Evolutionary conservation across 768 basidiomycete species (phyloP), one percentile per base, ranked within the genome.

Genomic region (Austroboletus eburneus): DNA sequence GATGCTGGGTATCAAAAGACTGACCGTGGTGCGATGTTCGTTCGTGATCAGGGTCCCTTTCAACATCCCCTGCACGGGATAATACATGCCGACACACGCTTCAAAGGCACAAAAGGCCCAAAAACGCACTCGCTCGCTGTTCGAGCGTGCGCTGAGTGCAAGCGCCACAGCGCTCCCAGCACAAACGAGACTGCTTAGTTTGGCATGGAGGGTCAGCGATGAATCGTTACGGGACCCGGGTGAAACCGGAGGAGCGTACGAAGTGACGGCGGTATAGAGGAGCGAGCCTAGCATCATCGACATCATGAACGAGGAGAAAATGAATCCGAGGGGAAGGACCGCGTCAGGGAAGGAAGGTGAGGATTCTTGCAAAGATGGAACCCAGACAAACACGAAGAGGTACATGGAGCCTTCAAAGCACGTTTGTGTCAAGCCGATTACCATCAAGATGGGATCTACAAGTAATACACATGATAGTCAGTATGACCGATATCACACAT

Each of bases 341-440:
- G 57, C 54, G 10, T 65, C 50, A 9, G 70, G 57, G 49, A 57
- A 65, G 16, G 61, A 59, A 12, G 52, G 36, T n/a, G 80, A 73
- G 18, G 68, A 68, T 58, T 87, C 82, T 65, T 89, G 85, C 14
- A 89, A 69, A 2, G 80, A 74, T 1, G 87, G 86, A 0, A 89
- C 87, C 87, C 87, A 89, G 51, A 84, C 71, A 69, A 87, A 89
- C 52, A 88, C 87, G 65, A 88, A 89, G 50, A 88, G 76, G 65
- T 89, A 88, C 86, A 88, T 87, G 5, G 83, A 85, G 3, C 87
- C 87, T 60, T 89, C 86, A 59, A 89, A 89, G 64, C 83, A 85
- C 1, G 87, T 89, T 64, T 89, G 86, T 0, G 81, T 81, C 43
- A 88, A 65, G 25, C 85, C 84, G 18, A 89, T 74, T 21, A 76